A percentile compares a stretch with the other conserved stretches of the same genome.
Evolutionary conservation across 2,329 filamentous ascomycete genomes (phyloP).

Genomic region (Epichloe sp.): DNA sequence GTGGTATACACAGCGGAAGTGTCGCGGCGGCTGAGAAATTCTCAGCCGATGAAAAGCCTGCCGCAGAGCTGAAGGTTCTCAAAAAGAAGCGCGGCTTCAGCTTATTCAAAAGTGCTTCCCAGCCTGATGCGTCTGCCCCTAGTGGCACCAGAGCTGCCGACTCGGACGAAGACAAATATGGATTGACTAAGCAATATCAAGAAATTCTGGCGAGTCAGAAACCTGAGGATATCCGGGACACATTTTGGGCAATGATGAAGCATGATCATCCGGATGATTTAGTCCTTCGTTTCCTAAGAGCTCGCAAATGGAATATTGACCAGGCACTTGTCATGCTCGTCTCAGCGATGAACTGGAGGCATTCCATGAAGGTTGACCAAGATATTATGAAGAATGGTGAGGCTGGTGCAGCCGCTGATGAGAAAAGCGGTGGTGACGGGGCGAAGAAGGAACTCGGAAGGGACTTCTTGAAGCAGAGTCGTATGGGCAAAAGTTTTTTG

Average conservation of each 20-base stretch:
- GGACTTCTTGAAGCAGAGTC: conserved; percentile 72
- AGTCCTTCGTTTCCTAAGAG: conserved; percentile 68
- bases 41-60: not conserved
- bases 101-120: conserved; percentile 47
- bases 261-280: conserved; percentile 86
- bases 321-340: conserved; percentile 90
- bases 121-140: conserved; percentile 17
- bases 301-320: conserved; percentile 92
- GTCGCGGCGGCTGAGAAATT: conserved; percentile 11
- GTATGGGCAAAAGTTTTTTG: conserved; percentile 85
- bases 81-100: conserved; percentile 58
- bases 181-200: conserved; percentile 74
- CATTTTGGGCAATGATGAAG: conserved; percentile 92
- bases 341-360: conserved; percentile 85
- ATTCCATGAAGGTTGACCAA: conserved; percentile 71
- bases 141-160: conserved; percentile 23
- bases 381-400: conserved; percentile 75
- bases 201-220: conserved; percentile 64
- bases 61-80: conserved; percentile 39
- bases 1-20: conserved; percentile 39
- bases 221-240: conserved; percentile 64
- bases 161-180: conserved; percentile 76
- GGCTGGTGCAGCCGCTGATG: conserved; percentile 45
- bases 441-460: conserved; percentile 49
- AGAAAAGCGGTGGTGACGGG: conserved; percentile 40